Evolutionary conservation across 2,329 filamentous ascomycete genomes (phyloP), one percentile per base, ranked within the genome.

Genomic region (Claviceps sp.): DNA sequence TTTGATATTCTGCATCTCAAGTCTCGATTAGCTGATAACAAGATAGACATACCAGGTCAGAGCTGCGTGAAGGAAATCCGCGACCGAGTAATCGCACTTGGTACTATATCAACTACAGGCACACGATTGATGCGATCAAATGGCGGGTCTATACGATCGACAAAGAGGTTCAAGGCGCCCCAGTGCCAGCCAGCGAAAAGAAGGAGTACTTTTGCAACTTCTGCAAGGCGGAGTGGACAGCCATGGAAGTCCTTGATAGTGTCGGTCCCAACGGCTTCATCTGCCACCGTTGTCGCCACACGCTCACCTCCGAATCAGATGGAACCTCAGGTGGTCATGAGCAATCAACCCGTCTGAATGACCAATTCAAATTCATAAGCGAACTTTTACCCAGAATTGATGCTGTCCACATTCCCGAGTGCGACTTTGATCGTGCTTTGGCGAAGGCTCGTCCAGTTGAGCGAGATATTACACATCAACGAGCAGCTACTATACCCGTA

Each of bases 61-160:
- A 95, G 65, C 72, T 86, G 52, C 83, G 84, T 58, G 86, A 90
- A 63, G 88, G 87, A 50, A 86, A 89, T 54, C 84, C 86, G 53
- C 84, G 89, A 50, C 85, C 88, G 5, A 84, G 86, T 58, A 89
- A 85, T 64, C 81, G 88, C 61, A 95, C 91, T 56, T 98, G 95
- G 76, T 98, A 95, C 72, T 98, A 88, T 69, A 91, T 98, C 65
- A 90, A 96, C 65, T 94, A 94, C 63, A 88, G 93, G 54, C 86
- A 88, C 53, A 88, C 91, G 38, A 88, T 98, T 62, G 93, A 98
- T 69, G 88, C 88, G 48, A 94, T 95, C 70, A 98, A 98, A 68
- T 98, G 86, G 78, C 85, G 88, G 56, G 82, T 95, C 50, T 90
- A 91, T 64, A 85, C 84, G 52, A 81, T 97, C 59, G 89, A 90